Base-by-base conservation (phyloP, 1,284 basidiomycete genomes). In the Meira miltonrushii region DNA sequence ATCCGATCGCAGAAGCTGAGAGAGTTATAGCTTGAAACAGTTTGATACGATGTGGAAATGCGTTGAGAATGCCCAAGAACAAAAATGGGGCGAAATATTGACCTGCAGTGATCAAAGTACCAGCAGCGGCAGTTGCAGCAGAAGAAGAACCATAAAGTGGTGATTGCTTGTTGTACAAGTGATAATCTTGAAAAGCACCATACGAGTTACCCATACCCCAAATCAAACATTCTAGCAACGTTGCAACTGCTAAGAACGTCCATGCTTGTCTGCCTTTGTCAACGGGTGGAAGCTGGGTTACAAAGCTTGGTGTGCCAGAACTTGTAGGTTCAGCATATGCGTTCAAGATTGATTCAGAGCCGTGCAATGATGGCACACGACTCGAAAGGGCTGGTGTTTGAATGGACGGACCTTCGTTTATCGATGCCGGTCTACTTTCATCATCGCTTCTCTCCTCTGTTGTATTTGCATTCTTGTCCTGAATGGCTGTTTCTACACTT, bases 161-260 rank as follows among this genome's bases (percentile, higher is more conserved):
- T 19, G 67, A 69, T 37, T 28, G 39, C 0, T 59, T 55, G 11
- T 65, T 38, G 33, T 61, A 61, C 44, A 64, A 44, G 52, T 74
- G 74, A 41, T 71, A 77, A 38, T 71, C 68, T 49, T 74, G 74
- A 51, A 70, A 73, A 2, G 71, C 65, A 17, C 75, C 75, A 49
- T 69, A 77, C 10, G 68, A 62, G 57, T 67, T 63, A 12, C 63
- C 57, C 7, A 59, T 56, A 21, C 69, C 69, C 67, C 67, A 69
- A 56, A 66, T 37, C 10, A 50, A 37, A 25, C 23, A 13, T 37
- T 50, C 47, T 6, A 50, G 10, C 6, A 37, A n/a, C 13, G 47
- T 50, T 25, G 47, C 15, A 25, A 21, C 12, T 15, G 21, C 15
- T 15, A 50, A 21, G n/a, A 50, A 50, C 6, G 21, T 17, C 47